Conservation (phyloP, 202 grass and related monocot genomes). For the Zizania palustris region DNA sequence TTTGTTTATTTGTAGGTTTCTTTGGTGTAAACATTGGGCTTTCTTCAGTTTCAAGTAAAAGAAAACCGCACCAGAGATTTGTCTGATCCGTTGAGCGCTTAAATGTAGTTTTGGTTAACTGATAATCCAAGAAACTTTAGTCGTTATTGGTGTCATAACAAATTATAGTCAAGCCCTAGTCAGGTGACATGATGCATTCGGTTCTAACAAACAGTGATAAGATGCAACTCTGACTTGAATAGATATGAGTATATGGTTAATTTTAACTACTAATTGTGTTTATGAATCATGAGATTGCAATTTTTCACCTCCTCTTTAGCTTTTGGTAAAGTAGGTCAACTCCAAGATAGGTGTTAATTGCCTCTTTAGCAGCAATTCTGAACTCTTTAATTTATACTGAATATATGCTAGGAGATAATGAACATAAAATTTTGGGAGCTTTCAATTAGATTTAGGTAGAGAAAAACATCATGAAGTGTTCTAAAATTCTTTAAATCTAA, state of each 20-base stretch:
- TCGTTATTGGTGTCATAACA: background rate
- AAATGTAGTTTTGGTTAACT: background rate
- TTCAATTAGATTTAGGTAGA: background rate
- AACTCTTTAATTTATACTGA: constrained; percentile 1
- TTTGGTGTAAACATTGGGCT: background rate
- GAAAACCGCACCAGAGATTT: constrained; percentile 14
- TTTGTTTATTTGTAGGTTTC: constrained; percentile 39
- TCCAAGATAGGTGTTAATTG: constrained; percentile 44
- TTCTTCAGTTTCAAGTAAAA: constrained; percentile 33
- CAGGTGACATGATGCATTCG: background rate
- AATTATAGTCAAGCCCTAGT: background rate
- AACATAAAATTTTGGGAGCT: constrained; percentile 4
- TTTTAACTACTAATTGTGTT: constrained; percentile 19
- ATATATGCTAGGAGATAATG: background rate
- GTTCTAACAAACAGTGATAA: background rate
- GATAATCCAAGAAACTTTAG: background rate
- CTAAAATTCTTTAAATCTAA: constrained; percentile 10
- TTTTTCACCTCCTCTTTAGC: constrained; percentile 18
- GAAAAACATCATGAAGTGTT: background rate
- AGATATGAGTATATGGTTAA: background rate
- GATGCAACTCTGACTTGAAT: background rate
- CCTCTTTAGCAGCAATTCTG: constrained; percentile 23
- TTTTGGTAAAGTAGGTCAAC: constrained; percentile 37
- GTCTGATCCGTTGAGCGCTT: background rate
- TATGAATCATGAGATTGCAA: constrained; percentile 43